phyloP scores from a whole-genome alignment of 2,329 filamentous ascomycete species.

The Phialemoniopsis sp. region DNA sequence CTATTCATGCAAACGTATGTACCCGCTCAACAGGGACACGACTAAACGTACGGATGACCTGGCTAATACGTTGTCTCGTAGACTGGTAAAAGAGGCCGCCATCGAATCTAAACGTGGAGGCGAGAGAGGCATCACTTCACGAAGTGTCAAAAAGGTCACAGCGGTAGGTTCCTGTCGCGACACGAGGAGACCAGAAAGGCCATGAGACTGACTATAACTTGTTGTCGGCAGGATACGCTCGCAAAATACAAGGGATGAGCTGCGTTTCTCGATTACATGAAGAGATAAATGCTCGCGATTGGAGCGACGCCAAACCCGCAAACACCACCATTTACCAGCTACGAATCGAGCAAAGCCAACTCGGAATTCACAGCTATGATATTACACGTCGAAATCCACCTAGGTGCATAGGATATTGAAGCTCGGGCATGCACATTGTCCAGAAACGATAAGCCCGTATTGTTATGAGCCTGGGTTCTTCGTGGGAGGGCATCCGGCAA shows the following conservation, averaged over 20 bases:
- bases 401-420: no score
- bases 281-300: no score
- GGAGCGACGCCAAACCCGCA: no score
- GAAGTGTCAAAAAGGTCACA: constrained; percentile 73
- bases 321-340: no score
- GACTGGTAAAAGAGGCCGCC: constrained; percentile 73
- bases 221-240: constrained; percentile 49
- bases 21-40: background rate
- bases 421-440: no score
- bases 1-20: constrained; percentile 69
- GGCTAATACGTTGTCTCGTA: constrained; percentile 25
- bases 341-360: no score
- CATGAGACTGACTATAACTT: background rate
- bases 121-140: constrained; percentile 69
- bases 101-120: constrained; percentile 72
- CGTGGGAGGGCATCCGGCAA: no score
- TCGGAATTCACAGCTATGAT: no score
- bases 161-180: constrained; percentile 47
- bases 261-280: no score
- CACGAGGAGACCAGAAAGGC: background rate
- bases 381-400: no score
- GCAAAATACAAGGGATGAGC: constrained; percentile 65
- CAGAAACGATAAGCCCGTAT: no score
- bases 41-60: background rate
- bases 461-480: no score